Evolutionary conservation across 2,329 filamentous ascomycete species (phyloP), one percentile per base, ranked within the genome.

Genomic region (Alternaria atra): DNA sequence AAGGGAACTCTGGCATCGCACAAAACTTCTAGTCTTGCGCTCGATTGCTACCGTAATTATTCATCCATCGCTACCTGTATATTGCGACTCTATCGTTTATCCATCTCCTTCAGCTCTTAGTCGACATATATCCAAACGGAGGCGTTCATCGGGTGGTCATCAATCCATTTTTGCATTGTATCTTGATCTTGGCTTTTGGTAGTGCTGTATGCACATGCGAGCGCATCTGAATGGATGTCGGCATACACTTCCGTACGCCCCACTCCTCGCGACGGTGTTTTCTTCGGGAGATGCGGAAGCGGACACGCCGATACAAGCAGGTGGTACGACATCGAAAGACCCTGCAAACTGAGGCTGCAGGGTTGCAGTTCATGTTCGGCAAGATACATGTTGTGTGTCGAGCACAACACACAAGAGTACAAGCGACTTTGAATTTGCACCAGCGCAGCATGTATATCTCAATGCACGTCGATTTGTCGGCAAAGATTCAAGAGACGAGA

Each of bases 1-100:
- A 97, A 82, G 89, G 87, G 34, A 97, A 92, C 72, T 92, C 92
- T 39, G 95, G 95, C 60, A 97, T 99, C 73, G 92, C 95, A 32
- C 95, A 98, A 81, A 99, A 99, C 80, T 99, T 99, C 73, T 98
- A 87, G 62, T 60, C 50, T 47, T 39, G 15, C 42, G 52, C 34
- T 48, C 51, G 60, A 43, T 23, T 15, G 30, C 29, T 57, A 20
- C 13, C 12, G 4, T 40, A 20, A 43, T 5, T 60, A 48, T 52
- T 43, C 58, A 55, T 57, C 43, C 23, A 54, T 60, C 43, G 52
- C 60, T 66, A 66, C 44, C 55, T 68, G 65, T 68, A 68, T 46
- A 68, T 68, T 55, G 63, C 65, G 39, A 61, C 65, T 52, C 40
- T 53, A 44, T 55, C 55, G 52, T 58, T 34, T 17, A 32, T 57